Percentiles rank a stretch among this genome's conserved stretches.
These are phyloP conservation scores for Hypoxylon crocopeplum DNA, from an alignment of 495 filamentous ascomycete genomes.

Conservation along the genomic window DNA sequence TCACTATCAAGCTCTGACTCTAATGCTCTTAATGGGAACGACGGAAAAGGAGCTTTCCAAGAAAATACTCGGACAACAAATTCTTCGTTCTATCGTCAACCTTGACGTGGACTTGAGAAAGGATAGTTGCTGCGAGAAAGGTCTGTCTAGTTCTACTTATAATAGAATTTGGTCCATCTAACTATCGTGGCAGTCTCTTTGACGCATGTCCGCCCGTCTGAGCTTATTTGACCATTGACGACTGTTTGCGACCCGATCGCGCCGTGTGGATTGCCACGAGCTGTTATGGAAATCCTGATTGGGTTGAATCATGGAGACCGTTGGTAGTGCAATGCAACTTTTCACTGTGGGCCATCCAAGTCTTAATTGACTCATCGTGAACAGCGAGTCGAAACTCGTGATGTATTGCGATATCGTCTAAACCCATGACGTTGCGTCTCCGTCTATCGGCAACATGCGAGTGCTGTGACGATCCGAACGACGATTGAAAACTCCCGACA, in stretches of 20 bases:
- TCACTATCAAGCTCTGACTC: no score
- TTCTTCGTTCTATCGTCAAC: no score
- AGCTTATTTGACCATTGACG: conserved; percentile 19
- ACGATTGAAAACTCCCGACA: conserved; percentile 16
- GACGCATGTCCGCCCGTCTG: conserved; percentile 11
- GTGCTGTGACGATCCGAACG: conserved; percentile 17
- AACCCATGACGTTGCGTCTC: not conserved
- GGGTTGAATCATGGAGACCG: conserved; percentile 3
- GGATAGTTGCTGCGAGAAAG: no score
- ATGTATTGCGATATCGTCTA: conserved; percentile 12
- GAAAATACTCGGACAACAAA: no score
- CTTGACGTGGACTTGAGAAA: no score
- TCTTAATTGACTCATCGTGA: conserved; percentile 11
- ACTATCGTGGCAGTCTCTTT: not conserved
- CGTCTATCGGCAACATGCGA: not conserved
- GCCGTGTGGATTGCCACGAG: conserved; percentile 25
- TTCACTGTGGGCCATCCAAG: conserved; percentile 11
- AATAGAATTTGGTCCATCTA: not conserved
- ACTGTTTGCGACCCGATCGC: conserved; percentile 27
- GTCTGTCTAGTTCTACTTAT: no score
- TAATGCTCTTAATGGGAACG: no score
- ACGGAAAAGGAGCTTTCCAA: no score
- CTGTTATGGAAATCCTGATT: conserved; percentile 19
- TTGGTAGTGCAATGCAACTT: conserved; percentile 1
- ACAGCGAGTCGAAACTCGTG: not conserved